Percentiles rank a stretch among this genome's conserved stretches.
phyloP scores from a whole-genome alignment of 2,329 filamentous ascomycete species.

The Ascochyta pisi region DNA sequence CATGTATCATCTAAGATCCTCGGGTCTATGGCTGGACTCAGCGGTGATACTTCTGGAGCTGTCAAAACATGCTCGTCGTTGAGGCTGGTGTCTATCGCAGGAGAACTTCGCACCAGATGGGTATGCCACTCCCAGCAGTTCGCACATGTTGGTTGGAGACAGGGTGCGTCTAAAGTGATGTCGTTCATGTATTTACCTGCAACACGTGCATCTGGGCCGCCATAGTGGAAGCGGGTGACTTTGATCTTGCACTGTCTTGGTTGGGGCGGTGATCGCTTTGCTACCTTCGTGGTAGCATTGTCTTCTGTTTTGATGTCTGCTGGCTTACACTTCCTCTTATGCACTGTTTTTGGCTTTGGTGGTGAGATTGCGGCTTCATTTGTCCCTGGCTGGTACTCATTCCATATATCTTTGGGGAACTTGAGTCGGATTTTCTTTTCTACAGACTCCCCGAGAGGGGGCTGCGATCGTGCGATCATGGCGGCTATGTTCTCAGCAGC shows the following conservation, averaged over 20 bases:
- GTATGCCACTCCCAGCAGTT: slow-evolving; percentile 24
- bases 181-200: slow-evolving; percentile 10
- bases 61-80: not conserved
- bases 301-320: not conserved
- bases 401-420: slow-evolving; percentile 23
- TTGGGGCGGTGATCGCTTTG: not conserved
- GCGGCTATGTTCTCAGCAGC: not conserved
- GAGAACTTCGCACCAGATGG: slow-evolving; percentile 3
- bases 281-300: not conserved
- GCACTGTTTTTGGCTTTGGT: not conserved
- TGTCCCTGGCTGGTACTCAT: not conserved
- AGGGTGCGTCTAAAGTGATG: slow-evolving; percentile 23
- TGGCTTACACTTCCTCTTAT: not conserved
- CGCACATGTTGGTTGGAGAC: slow-evolving; percentile 21
- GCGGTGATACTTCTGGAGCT: not conserved
- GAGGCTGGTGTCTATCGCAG: not conserved
- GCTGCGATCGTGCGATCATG: not conserved
- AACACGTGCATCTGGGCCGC: slow-evolving; percentile 14
- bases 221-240: slow-evolving; percentile 25
- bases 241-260: slow-evolving; percentile 23
- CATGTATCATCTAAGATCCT: slow-evolving; percentile 5
- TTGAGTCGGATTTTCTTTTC: slow-evolving; percentile 3
- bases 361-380: not conserved
- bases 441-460: not conserved
- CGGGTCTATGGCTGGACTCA: not conserved